Conservation (phyloP, 805 yeast species). For the Hanseniaspora thailandica region DNA sequence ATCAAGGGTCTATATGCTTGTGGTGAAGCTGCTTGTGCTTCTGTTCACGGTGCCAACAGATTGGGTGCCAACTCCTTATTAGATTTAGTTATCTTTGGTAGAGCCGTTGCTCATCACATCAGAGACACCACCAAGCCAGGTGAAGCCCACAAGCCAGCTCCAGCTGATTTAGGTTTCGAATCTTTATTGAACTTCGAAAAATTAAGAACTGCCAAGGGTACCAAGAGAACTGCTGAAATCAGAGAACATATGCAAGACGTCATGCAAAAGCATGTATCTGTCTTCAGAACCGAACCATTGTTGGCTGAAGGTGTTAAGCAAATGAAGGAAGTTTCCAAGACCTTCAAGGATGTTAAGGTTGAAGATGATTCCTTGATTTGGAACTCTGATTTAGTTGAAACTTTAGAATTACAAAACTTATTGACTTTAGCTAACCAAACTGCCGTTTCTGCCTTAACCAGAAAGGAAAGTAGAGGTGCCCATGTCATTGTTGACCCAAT, state of each 20-base stretch:
- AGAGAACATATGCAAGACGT: slow-evolving; percentile 88
- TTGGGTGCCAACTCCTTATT: slow-evolving; percentile 95
- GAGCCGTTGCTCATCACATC: slow-evolving; percentile 93
- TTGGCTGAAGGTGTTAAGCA: slow-evolving; percentile 82
- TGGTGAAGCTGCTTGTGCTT: slow-evolving; percentile 99
- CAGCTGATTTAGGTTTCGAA: slow-evolving; percentile 79
- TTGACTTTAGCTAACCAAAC: slow-evolving; percentile 95
- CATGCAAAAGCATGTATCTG: slow-evolving; percentile 95
- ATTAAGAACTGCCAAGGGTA: slow-evolving; percentile 75
- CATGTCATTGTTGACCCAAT: slow-evolving; percentile 33
- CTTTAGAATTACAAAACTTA: slow-evolving; percentile 90
- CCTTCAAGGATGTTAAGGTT: slow-evolving; percentile 66
- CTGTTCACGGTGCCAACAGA: slow-evolving; percentile 99
- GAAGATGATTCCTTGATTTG: slow-evolving; percentile 96
- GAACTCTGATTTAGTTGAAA: slow-evolving; percentile 95
- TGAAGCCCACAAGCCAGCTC: slow-evolving; percentile 67
- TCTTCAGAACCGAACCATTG: slow-evolving; percentile 86
- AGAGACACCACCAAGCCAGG: slow-evolving; percentile 79
- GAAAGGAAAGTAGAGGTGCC: slow-evolving; percentile 97
- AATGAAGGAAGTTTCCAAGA: slow-evolving; percentile 61
- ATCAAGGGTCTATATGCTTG: slow-evolving; percentile 92
- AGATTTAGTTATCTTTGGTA: slow-evolving; percentile 94
- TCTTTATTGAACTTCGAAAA: slow-evolving; percentile 83
- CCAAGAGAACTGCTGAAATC: slow-evolving; percentile 72
- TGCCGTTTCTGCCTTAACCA: slow-evolving; percentile 83